phyloP scores from a whole-genome alignment of 1,284 basidiomycete species.

The Boletus holoroseus region DNA sequence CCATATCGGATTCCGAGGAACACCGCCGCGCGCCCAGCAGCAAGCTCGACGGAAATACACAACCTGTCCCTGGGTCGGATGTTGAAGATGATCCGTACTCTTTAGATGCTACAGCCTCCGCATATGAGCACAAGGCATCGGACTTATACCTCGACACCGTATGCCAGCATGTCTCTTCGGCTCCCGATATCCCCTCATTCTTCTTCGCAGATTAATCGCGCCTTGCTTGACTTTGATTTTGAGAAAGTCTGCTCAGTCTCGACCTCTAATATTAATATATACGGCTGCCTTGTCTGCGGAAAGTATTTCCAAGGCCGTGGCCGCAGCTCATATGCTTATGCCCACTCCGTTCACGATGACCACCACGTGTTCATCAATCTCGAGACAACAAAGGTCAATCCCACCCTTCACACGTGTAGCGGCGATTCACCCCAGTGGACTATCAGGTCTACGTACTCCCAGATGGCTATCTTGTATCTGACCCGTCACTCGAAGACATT shows the following conservation, averaged over 20 bases:
- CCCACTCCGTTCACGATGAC: slow-evolving; percentile 95
- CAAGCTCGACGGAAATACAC: slow-evolving; percentile 30
- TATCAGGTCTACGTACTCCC: slow-evolving; percentile 93
- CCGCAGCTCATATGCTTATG: slow-evolving; percentile 88
- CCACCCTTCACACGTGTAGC: slow-evolving; percentile 15
- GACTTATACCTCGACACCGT: slow-evolving; percentile 97
- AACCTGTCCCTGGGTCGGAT: slow-evolving; percentile 23
- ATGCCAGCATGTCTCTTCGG: slow-evolving; percentile 30
- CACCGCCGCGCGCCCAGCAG: slow-evolving; percentile 13
- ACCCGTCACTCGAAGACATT: slow-evolving; percentile 94
- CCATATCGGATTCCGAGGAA: slow-evolving; percentile 16
- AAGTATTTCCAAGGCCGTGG: slow-evolving; percentile 99
- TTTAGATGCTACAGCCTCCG: slow-evolving; percentile 34
- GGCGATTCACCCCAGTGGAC: slow-evolving; percentile 14
- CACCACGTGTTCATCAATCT: slow-evolving; percentile 98
- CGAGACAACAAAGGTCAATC: slow-evolving; percentile 76
- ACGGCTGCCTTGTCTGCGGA: slow-evolving; percentile 96
- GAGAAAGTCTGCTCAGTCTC: slow-evolving; percentile 98
- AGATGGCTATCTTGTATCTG: slow-evolving; percentile 92
- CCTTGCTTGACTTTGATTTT: slow-evolving; percentile 95
- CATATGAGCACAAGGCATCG: slow-evolving; percentile 54
- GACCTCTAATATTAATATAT: slow-evolving; percentile 93
- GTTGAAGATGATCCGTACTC: slow-evolving; percentile 53
- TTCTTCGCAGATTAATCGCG: slow-evolving; percentile 71
- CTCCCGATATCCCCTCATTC: slow-evolving; percentile 20